Percentiles rank a stretch among this genome's conserved stretches.
These are phyloP conservation scores for Angomonas desouzai DNA, from an alignment of 208 protist genomes.

Conservation along the genomic window DNA sequence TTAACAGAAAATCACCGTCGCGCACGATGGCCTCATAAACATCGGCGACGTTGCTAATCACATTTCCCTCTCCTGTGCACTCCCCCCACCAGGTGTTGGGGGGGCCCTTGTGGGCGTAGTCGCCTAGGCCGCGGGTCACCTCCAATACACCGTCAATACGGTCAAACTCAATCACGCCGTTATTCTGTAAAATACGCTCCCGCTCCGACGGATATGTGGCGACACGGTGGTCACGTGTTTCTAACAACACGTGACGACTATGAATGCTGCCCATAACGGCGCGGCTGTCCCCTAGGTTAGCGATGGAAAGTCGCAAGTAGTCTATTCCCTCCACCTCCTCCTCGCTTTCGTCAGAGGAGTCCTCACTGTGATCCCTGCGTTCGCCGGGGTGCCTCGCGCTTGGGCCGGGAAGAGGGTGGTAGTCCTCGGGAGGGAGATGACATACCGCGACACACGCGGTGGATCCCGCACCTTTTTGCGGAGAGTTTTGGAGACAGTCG, in stretches of 20 bases:
- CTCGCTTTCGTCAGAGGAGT: background rate
- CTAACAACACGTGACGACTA: conserved; percentile 30
- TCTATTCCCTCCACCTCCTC: conserved; percentile 11
- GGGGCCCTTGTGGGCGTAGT: conserved; percentile 45
- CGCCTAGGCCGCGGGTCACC: conserved; percentile 68
- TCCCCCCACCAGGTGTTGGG: conserved; percentile 47
- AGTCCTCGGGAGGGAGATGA: background rate
- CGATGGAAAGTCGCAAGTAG: conserved; percentile 42
- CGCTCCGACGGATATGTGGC: conserved; percentile 28
- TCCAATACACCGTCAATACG: conserved; percentile 57
- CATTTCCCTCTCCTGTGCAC: conserved; percentile 20
- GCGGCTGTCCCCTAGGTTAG: conserved; percentile 76
- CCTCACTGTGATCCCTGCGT: no score
- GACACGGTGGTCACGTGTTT: conserved; percentile 61
- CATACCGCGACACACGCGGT: conserved; percentile 40
- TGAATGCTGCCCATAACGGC: conserved; percentile 42
- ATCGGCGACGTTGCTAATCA: conserved; percentile 73
- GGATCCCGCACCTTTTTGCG: conserved; percentile 29
- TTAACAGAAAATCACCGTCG: conserved; percentile 64
- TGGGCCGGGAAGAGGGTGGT: no score
- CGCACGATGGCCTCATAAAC: conserved; percentile 58
- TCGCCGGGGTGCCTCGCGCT: no score
- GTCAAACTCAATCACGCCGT: conserved; percentile 47
- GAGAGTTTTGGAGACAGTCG: conserved; percentile 21
- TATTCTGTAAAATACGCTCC: conserved; percentile 24